Base-by-base conservation (phyloP, 2,329 filamentous ascomycete genomes). In the Cladosporium halotolerans region DNA sequence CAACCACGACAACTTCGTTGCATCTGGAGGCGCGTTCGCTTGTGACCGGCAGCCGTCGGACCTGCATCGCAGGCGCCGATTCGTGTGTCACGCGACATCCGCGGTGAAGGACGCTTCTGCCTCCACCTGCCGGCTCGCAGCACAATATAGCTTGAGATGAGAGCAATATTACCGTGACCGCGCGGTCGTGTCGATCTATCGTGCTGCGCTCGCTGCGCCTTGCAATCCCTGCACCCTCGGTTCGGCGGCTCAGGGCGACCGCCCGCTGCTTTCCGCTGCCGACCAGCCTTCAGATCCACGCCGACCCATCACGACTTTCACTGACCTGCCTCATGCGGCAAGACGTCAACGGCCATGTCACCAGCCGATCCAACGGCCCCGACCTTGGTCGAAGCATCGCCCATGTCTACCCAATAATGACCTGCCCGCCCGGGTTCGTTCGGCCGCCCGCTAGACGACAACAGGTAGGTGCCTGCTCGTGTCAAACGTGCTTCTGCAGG, bases 381-480 rank as follows among this genome's bases (percentile, higher is more conserved):
- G 13, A 43, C 31, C 47, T 18, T 28, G 13, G 31, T 36, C 7
- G 19, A 33, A 43, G 31, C 16, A 43, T 51, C 31, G 33, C 40
- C 31, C 28, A 32, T 18, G 14, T 18, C 41, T 13, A 28, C 16
- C 47, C 39, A 14, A 38, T 51, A 31, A 51, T 36, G 39, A 51
- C 47, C 47, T 51, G 47, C 47, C 47, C 11, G 13, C 43, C 43
- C 18, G 23, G 28, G 39, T 39, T 32, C 9, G 6, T 3, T n/a
- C 31, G 18, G 18, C 31, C 31, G 47, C 47, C 36, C 39, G 40
- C 47, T 43, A 51, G 43, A 36, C 47, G 32, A 18, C 40, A 51
- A 51, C 31, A 38, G 47, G 47, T 51, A 51, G 47, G 47, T 51
- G 47, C 39, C 43, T 43, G 36, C 34, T 40, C 9, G 10, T 11